Percentiles rank a stretch among this genome's conserved stretches.
Conservation (phyloP, 2,329 filamentous ascomycete genomes). For the Talaromyces albobiverticillius region DNA sequence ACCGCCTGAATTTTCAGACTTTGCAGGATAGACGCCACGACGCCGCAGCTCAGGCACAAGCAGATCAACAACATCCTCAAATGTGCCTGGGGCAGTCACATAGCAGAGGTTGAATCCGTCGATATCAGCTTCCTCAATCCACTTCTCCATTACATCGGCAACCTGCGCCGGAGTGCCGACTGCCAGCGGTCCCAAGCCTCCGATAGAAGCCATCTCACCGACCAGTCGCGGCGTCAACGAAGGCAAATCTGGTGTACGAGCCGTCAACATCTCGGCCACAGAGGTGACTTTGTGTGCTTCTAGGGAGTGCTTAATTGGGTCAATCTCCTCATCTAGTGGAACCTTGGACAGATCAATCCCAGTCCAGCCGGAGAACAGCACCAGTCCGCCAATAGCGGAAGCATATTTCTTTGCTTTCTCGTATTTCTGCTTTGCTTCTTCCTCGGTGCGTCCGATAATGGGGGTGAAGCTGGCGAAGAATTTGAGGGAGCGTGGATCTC, state of each 20-base stretch:
- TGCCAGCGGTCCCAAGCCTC: slow-evolving; percentile 48
- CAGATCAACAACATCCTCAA: slow-evolving; percentile 51
- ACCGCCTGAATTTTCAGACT: too few relatives aligned
- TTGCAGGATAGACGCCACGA: slow-evolving; percentile 20
- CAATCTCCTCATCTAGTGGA: slow-evolving; percentile 62
- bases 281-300: slow-evolving; percentile 54
- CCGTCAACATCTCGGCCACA: slow-evolving; percentile 49
- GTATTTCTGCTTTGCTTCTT: slow-evolving; percentile 64
- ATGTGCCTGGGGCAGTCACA: slow-evolving; percentile 52
- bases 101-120: slow-evolving; percentile 45
- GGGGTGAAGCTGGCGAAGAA: slow-evolving; percentile 65
- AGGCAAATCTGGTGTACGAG: slow-evolving; percentile 48
- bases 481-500: slow-evolving; percentile 62
- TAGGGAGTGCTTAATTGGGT: slow-evolving; percentile 49
- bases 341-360: slow-evolving; percentile 63
- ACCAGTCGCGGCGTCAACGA: slow-evolving; percentile 46
- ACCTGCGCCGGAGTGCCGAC: slow-evolving; percentile 47
- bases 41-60: slow-evolving; percentile 44
- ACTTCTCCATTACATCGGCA: slow-evolving; percentile 48
- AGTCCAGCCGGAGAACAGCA: slow-evolving; percentile 74
- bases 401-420: slow-evolving; percentile 61
- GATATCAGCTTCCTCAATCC: slow-evolving; percentile 43
- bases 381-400: slow-evolving; percentile 63
- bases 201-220: slow-evolving; percentile 47
- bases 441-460: slow-evolving; percentile 63